Evolutionary conservation across 768 basidiomycete genomes (phyloP).

Genomic region (Albatrellus ellisii): DNA sequence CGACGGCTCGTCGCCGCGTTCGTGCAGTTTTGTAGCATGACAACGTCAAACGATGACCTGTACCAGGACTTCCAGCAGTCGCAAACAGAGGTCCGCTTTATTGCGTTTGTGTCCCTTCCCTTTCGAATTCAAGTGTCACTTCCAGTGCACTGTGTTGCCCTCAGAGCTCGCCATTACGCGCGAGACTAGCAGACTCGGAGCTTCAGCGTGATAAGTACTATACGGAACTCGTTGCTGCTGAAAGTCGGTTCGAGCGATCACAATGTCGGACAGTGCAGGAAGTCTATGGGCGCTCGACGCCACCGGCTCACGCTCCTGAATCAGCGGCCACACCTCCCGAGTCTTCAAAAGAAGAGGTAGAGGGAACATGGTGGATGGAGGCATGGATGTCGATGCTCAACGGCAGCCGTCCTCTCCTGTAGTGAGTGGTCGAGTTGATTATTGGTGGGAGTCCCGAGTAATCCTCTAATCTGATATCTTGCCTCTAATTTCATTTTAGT

Average conservation of each 20-base stretch:
- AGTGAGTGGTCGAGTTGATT: constrained; percentile 50
- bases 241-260: constrained; percentile 49
- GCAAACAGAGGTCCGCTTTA: constrained; percentile 43
- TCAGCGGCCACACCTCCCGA: constrained; percentile 8
- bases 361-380: constrained; percentile 33
- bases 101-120: background rate
- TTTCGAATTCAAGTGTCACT: constrained; percentile 6
- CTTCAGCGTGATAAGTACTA: constrained; percentile 34
- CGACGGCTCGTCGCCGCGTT: constrained; percentile 46
- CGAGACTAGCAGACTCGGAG: constrained; percentile 36
- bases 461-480: constrained; percentile 24
- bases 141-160: constrained; percentile 42
- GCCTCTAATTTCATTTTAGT: constrained; percentile 37
- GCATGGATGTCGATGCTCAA: constrained; percentile 11
- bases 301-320: background rate
- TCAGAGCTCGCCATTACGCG: constrained; percentile 42
- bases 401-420: constrained; percentile 41
- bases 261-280: constrained; percentile 35
- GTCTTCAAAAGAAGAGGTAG: constrained; percentile 9
- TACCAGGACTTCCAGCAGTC: constrained; percentile 37
- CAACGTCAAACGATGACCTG: constrained; percentile 24
- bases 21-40: constrained; percentile 28
- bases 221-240: constrained; percentile 37
- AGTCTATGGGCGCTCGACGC: constrained; percentile 3
- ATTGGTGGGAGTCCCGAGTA: constrained; percentile 49